Evolutionary conservation across 306 rosid genomes (phyloP).

Genomic region (Fagus sylvatica): DNA sequence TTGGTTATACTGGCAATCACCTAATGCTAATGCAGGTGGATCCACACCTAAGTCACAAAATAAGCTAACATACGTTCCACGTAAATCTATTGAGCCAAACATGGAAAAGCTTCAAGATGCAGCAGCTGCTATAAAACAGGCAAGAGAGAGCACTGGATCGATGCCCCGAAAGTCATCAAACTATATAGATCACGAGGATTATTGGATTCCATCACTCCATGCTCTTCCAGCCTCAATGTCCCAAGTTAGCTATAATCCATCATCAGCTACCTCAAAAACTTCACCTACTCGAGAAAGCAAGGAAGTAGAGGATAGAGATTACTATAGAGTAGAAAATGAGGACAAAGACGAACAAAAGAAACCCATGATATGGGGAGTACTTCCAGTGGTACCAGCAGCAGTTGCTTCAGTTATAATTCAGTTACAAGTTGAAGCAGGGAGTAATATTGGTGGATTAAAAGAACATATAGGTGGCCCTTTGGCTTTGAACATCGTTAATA

Average conservation of each 20-base stretch:
- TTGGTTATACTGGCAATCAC: conserved; percentile 81
- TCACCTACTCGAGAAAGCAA: conserved; percentile 27
- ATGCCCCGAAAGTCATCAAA: conserved; percentile 27
- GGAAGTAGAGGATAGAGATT: neutral
- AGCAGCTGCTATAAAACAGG: conserved; percentile 57
- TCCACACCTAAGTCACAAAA: conserved; percentile 25
- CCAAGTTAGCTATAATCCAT: conserved; percentile 21
- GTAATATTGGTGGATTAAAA: conserved; percentile 37
- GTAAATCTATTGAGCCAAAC: conserved; percentile 42
- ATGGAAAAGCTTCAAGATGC: conserved; percentile 68
- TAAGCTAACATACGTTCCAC: conserved; percentile 30
- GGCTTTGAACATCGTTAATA: conserved; percentile 78
- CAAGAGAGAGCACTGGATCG: conserved; percentile 12
- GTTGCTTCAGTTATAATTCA: conserved; percentile 51
- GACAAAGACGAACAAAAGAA: conserved; percentile 5
- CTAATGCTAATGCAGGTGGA: conserved; percentile 18
- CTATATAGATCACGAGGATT: conserved; percentile 39
- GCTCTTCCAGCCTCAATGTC: conserved; percentile 48
- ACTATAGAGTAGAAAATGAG: conserved; percentile 10
- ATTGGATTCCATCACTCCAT: conserved; percentile 62
- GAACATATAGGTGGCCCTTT: conserved; percentile 73
- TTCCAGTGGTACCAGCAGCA: conserved; percentile 58
- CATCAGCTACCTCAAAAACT: conserved; percentile 29
- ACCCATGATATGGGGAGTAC: conserved; percentile 48
- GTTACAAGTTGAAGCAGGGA: conserved; percentile 30